Evolutionary conservation across 2,329 filamentous ascomycete species (phyloP).

Genomic region (Coleophoma cylindrospora): DNA sequence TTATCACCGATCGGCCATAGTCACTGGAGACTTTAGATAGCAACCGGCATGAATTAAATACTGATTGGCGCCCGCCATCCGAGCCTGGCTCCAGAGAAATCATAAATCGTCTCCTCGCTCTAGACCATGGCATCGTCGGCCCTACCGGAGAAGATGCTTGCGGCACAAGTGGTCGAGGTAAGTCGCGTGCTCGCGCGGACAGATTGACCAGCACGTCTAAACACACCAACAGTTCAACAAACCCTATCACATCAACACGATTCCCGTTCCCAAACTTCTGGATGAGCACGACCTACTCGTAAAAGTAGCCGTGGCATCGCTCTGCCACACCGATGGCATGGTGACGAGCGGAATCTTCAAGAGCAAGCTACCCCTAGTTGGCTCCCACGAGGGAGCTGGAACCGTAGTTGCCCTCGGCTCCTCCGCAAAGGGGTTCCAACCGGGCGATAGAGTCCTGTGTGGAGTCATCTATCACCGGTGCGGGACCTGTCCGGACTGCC

Average conservation of each 20-base stretch:
- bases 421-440: constrained; percentile 21
- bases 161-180: constrained; percentile 41
- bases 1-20: too few relatives aligned
- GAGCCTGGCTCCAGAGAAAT: too few relatives aligned
- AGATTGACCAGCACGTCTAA: not conserved
- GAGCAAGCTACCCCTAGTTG: constrained; percentile 43
- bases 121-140: constrained; percentile 7
- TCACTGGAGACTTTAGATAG: too few relatives aligned
- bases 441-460: constrained; percentile 43
- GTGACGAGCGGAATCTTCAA: constrained; percentile 43
- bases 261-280: constrained; percentile 42
- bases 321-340: constrained; percentile 60
- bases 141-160: constrained; percentile 39
- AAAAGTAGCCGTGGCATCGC: constrained; percentile 52
- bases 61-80: too few relatives aligned
- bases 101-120: not conserved
- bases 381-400: constrained; percentile 32
- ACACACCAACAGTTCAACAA: constrained; percentile 36
- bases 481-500: constrained; percentile 46
- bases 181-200: not conserved
- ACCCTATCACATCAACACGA: constrained; percentile 46
- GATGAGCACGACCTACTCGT: constrained; percentile 48
- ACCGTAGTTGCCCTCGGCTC: constrained; percentile 27
- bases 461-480: constrained; percentile 48
- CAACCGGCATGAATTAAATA: too few relatives aligned